Evolutionary conservation across 352 stramenopile species (phyloP).

Genomic region (Pilasporangium apinafurcum): DNA sequence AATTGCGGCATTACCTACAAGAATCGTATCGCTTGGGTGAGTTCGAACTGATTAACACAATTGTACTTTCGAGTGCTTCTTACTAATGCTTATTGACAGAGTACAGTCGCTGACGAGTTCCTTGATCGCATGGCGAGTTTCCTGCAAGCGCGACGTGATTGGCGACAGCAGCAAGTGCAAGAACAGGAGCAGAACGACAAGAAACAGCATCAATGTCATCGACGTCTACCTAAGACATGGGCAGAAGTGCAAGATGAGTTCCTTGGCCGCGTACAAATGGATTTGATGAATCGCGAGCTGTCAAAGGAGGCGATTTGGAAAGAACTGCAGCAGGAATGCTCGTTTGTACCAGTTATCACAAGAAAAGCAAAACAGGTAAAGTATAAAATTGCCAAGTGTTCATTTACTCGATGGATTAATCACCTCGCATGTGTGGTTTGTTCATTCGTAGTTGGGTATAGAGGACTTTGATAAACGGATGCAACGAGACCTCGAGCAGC

Average conservation of each 20-base stretch:
- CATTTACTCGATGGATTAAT: not conserved
- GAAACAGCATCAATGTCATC: not conserved
- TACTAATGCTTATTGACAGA: conserved; percentile 21
- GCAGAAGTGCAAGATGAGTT: conserved; percentile 54
- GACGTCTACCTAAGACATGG: conserved; percentile 18
- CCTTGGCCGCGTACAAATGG: conserved; percentile 52
- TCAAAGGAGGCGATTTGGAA: conserved; percentile 38
- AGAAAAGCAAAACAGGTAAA: conserved; percentile 20
- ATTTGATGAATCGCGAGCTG: conserved; percentile 45
- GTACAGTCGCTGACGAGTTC: conserved; percentile 55
- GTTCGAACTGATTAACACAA: not conserved
- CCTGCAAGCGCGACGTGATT: conserved; percentile 7
- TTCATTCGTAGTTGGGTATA: conserved; percentile 20
- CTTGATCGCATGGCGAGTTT: conserved; percentile 46
- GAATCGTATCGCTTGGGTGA: conserved; percentile 58
- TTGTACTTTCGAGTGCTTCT: not conserved
- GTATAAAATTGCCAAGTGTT: not conserved
- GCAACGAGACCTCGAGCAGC: conserved; percentile 42
- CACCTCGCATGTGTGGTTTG: not conserved
- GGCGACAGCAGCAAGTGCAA: conserved; percentile 7
- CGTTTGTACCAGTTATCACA: conserved; percentile 53
- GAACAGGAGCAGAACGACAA: not conserved
- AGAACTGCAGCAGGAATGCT: conserved; percentile 45
- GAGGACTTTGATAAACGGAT: conserved; percentile 56
- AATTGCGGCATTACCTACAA: conserved; percentile 71